A percentile compares a stretch with the other conserved stretches of the same genome.
phyloP scores from a whole-genome alignment of 176 grass and related monocot species.

The Triticum dicoccoides region DNA sequence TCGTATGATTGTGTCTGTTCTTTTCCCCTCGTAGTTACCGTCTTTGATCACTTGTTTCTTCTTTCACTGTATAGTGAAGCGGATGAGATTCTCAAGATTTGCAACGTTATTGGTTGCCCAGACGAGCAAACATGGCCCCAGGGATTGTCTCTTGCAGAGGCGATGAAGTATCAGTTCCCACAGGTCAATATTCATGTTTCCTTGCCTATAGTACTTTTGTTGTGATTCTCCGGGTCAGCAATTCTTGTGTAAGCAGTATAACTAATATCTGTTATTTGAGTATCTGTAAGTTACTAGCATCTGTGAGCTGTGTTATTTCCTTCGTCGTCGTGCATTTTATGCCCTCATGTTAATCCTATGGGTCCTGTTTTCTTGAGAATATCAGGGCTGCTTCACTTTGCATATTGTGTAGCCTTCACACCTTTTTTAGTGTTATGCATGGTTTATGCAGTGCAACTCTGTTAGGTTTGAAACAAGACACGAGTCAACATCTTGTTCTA shows the following conservation, averaged over 20 bases:
- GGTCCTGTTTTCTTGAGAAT: not conserved
- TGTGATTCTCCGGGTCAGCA: not conserved
- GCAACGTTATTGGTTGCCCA: slow-evolving; percentile 86
- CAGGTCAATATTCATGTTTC: slow-evolving; percentile 47
- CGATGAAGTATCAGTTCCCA: slow-evolving; percentile 90
- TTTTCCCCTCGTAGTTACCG: not conserved
- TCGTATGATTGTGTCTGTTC: not conserved
- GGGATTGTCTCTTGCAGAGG: slow-evolving; percentile 79
- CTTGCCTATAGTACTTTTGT: not conserved
- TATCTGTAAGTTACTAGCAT: slow-evolving; percentile 1
- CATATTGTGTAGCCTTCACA: not conserved
- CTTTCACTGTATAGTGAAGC: slow-evolving; percentile 64
- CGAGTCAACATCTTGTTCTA: slow-evolving; percentile 4
- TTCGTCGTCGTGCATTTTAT: not conserved
- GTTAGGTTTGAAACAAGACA: slow-evolving; percentile 5
- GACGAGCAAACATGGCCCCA: slow-evolving; percentile 77
- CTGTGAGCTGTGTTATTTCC: slow-evolving; percentile 3
- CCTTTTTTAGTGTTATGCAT: not conserved
- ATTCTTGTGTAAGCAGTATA: slow-evolving; percentile 7
- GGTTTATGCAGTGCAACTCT: not conserved
- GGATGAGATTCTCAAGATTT: slow-evolving; percentile 94
- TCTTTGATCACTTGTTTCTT: slow-evolving; percentile 27
- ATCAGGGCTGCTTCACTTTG: slow-evolving; percentile 8
- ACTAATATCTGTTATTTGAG: not conserved
- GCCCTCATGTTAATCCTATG: not conserved